Evolutionary conservation across 208 protist genomes (phyloP), one percentile per base, ranked within the genome.

Genomic region (Acanthamoeba rhysodes): DNA sequence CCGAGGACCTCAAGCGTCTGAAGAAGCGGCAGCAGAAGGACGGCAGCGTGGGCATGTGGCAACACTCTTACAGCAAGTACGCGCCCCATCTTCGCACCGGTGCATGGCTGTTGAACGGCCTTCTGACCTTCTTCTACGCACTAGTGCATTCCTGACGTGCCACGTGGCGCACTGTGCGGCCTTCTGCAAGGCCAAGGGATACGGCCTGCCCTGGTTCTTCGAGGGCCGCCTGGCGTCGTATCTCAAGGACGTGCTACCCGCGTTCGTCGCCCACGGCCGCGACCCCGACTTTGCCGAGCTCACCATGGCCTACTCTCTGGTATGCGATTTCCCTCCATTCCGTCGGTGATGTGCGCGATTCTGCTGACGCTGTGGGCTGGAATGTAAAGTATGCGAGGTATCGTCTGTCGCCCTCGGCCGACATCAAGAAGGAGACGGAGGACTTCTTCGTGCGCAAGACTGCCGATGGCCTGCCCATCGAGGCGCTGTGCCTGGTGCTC

Each of bases 171-270:
- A 93, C 48, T 93, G 87, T 48, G 62, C 64, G 55, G 87, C 37
- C 55, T 93, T 32, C 32, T 93, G 87, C 45, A 93, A 93, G 87
- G 87, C 87, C 62, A 93, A 93, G 64, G 87, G 87, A 59, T 93
- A 76, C 87, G 59, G 87, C 8, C 64, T 93, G 32, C 87, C 87
- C 20, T 93, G 55, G 62, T 93, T 93, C 87, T 76, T 93, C 32
- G 87, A 93, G 62, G 64, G 87, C 62, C 29, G 59, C 37, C 55
- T 93, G 4, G 34, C 37, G 41, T 93, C 87, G 27, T 93, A 93
- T 32, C 64, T 93, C 62, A 93, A 93, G 87, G 62, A 93, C 87
- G 59, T 55, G 9, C 59, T 93, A 0, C 64, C 34, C 5, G 10
- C 0, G 87, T 66, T 20, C 48, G 8, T 27, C 5, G 14, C 32